Percentiles rank a stretch among this genome's conserved stretches.
Evolutionary conservation across 2,329 filamentous ascomycete genomes (phyloP).

Genomic region (Paecilomyces formosus): DNA sequence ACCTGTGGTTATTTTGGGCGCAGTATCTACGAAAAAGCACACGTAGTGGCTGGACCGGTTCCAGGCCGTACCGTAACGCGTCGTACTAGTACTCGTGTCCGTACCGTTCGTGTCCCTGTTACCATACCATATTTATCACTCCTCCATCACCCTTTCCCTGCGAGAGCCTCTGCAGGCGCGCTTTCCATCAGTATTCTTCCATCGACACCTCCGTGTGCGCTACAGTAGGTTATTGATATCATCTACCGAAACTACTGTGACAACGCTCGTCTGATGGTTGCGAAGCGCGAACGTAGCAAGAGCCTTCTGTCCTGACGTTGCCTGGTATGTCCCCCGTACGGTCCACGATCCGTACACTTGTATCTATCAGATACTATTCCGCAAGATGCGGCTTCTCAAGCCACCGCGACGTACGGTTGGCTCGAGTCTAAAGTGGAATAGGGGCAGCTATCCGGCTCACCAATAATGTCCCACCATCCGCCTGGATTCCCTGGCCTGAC

Average conservation of each 20-base stretch:
- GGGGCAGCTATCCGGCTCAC: slow-evolving; percentile 4
- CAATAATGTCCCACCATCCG: slow-evolving; percentile 3
- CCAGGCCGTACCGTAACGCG: background rate
- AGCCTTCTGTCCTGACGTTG: background rate
- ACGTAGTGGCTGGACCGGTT: background rate
- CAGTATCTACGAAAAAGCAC: slow-evolving; percentile 1
- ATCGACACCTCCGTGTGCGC: no score
- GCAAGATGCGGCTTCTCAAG: background rate
- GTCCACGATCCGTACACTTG: background rate
- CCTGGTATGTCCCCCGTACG: background rate
- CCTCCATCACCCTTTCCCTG: background rate
- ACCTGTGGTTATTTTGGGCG: slow-evolving; percentile 24
- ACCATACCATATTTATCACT: background rate
- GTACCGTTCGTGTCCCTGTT: background rate
- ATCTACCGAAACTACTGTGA: no score
- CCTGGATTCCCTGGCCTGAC: slow-evolving; percentile 15
- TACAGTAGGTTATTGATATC: no score
- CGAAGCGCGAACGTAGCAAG: background rate
- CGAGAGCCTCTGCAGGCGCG: background rate
- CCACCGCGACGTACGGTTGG: background rate
- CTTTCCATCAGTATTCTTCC: background rate
- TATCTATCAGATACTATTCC: background rate
- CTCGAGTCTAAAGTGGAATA: background rate
- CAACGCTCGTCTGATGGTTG: background rate
- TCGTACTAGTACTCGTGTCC: background rate